A percentile compares a stretch with the other conserved stretches of the same genome.
These are phyloP conservation scores for Xerocomellus chrysenteron DNA, from an alignment of 768 basidiomycete genomes.

Conservation along the genomic window DNA sequence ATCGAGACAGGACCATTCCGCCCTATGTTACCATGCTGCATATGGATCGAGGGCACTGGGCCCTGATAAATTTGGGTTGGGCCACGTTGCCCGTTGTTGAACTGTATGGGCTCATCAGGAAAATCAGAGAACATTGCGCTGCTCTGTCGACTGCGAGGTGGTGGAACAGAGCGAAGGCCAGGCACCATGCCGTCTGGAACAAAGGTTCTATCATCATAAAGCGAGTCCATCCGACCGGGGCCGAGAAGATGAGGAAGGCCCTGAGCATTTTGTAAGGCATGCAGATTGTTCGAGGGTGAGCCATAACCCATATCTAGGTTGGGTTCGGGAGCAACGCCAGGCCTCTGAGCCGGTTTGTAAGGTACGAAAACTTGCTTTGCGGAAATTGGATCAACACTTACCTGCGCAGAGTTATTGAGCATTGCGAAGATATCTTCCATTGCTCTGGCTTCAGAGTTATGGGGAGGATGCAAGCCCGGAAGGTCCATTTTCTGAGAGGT, in stretches of 20 bases:
- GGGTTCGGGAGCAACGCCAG: constrained; percentile 23
- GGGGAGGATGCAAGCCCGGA: constrained; percentile 35
- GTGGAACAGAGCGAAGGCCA: constrained; percentile 67
- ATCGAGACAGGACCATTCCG: constrained; percentile 55
- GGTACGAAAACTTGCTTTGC: constrained; percentile 6
- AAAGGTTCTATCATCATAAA: constrained; percentile 79
- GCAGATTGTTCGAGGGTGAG: constrained; percentile 30
- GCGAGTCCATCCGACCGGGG: constrained; percentile 55
- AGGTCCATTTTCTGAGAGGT: constrained; percentile 47
- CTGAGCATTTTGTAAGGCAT: constrained; percentile 42
- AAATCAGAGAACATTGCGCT: constrained; percentile 55
- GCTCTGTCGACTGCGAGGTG: constrained; percentile 60
- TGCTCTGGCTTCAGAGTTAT: constrained; percentile 51
- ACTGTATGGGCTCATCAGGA: constrained; percentile 62
- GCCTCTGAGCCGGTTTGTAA: constrained; percentile 29
- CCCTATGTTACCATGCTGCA: constrained; percentile 49
- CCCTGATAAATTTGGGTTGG: constrained; percentile 58
- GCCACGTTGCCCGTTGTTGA: constrained; percentile 57
- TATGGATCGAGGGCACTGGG: constrained; percentile 47
- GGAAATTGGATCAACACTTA: constrained; percentile 32
- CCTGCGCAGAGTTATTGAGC: constrained; percentile 75
- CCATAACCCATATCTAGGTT: constrained; percentile 27
- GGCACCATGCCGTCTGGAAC: constrained; percentile 86
- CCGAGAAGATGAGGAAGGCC: constrained; percentile 40
- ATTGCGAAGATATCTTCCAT: constrained; percentile 84